These are phyloP conservation scores for Lentinula boryana DNA, from an alignment of 768 basidiomycete species.

Conservation along the genomic window DNA sequence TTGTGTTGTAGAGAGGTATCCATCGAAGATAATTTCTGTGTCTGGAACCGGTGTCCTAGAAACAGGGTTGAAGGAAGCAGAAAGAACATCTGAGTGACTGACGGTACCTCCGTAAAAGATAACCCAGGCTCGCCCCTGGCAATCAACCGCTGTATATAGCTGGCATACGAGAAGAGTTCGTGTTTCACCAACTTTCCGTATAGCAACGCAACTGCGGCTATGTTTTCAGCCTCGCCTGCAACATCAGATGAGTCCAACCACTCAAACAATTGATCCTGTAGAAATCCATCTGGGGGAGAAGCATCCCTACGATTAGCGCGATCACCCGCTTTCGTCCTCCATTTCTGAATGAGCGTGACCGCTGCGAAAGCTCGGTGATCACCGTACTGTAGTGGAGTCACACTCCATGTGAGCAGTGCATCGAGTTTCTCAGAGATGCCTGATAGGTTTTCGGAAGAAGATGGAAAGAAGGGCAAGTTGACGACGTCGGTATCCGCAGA, in stretches of 20 bases:
- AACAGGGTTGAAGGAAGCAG: not conserved
- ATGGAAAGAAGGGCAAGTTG: constrained; percentile 52
- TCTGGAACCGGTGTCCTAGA: constrained; percentile 45
- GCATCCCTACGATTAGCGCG: constrained; percentile 58
- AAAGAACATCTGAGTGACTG: constrained; percentile 1
- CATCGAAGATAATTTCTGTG: constrained; percentile 67
- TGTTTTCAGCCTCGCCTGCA: constrained; percentile 49
- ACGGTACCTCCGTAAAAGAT: constrained; percentile 43
- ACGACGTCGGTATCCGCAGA: constrained; percentile 57
- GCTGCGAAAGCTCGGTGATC: constrained; percentile 77
- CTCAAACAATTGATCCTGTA: constrained; percentile 75
- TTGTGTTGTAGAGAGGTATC: constrained; percentile 63
- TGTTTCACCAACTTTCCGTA: constrained; percentile 67
- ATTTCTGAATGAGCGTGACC: constrained; percentile 58
- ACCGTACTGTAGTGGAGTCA: constrained; percentile 76
- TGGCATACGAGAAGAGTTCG: constrained; percentile 68
- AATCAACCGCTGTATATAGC: constrained; percentile 76
- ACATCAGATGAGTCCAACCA: constrained; percentile 71
- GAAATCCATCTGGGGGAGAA: constrained; percentile 51
- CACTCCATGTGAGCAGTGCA: constrained; percentile 73
- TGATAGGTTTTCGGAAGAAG: constrained; percentile 27
- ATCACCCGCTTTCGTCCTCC: constrained; percentile 55
- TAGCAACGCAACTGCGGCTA: constrained; percentile 57
- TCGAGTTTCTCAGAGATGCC: constrained; percentile 66
- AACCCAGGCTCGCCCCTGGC: constrained; percentile 69